phyloP scores from a whole-genome alignment of 805 yeast genomes.

The Candida chilensis region DNA sequence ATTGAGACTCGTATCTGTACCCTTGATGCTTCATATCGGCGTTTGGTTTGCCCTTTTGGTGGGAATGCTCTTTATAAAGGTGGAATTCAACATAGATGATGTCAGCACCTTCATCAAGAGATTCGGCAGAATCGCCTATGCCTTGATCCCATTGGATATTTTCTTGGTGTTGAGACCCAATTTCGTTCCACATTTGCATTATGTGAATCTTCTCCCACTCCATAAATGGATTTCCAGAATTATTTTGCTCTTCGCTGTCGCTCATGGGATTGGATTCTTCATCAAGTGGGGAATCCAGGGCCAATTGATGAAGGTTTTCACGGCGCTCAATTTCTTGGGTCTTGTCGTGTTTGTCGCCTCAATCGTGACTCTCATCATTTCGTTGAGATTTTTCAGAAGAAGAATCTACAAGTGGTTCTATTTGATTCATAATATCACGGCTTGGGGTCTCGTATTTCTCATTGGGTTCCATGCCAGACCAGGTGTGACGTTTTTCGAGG shows the following conservation, averaged over 20 bases:
- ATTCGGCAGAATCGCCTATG: constrained; percentile 52
- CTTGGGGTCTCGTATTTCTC: constrained; percentile 32
- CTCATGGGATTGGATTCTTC: constrained; percentile 47
- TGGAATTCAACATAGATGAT: constrained; percentile 16
- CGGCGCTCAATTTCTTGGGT: constrained; percentile 42
- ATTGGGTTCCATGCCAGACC: constrained; percentile 65
- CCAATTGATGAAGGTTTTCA: constrained; percentile 20
- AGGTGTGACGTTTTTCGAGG: constrained; percentile 33
- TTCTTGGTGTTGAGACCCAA: constrained; percentile 48
- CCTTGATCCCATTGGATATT: constrained; percentile 48
- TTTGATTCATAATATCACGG: constrained; percentile 42
- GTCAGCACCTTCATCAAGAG: constrained; percentile 38
- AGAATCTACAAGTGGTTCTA: constrained; percentile 45
- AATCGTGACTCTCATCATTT: constrained; percentile 28
- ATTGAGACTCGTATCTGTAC: constrained; percentile 17
- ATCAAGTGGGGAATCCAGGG: constrained; percentile 36
- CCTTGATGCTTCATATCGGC: constrained; percentile 21
- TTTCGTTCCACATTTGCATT: constrained; percentile 35
- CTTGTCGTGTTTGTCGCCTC: constrained; percentile 27
- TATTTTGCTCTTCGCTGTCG: constrained; percentile 29
- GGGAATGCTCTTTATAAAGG: constrained; percentile 22
- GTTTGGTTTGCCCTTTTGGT: constrained; percentile 21
- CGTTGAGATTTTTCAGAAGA: constrained; percentile 41
- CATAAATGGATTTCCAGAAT: constrained; percentile 71
- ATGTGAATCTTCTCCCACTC: constrained; percentile 42